A percentile compares a stretch with the other conserved stretches of the same genome.
Conservation (phyloP, 1,284 basidiomycete species). For the Malassezia vespertilionis region DNA sequence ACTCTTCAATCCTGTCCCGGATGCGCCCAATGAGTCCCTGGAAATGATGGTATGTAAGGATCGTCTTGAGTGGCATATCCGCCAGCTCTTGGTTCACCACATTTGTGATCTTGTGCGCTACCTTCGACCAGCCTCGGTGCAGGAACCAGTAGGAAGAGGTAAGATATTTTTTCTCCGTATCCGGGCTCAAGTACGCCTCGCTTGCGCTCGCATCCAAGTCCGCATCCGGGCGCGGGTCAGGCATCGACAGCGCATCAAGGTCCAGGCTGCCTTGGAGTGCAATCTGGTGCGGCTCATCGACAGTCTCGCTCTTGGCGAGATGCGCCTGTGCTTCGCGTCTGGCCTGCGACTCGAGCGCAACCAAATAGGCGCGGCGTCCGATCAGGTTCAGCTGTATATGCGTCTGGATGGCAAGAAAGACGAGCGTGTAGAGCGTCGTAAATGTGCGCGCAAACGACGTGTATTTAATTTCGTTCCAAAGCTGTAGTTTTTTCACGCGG, state of each 20-base stretch:
- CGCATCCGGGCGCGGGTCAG: background rate
- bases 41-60: slow-evolving; percentile 59
- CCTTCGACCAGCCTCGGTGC: slow-evolving; percentile 74
- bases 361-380: slow-evolving; percentile 68
- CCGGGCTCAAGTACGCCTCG: slow-evolving; percentile 44
- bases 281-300: slow-evolving; percentile 12
- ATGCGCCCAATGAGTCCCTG: slow-evolving; percentile 61
- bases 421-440: slow-evolving; percentile 68
- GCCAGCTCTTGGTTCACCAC: slow-evolving; percentile 52
- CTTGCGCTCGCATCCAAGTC: background rate
- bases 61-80: slow-evolving; percentile 60
- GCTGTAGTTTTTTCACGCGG: slow-evolving; percentile 26
- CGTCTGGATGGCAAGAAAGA: slow-evolving; percentile 68
- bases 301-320: background rate
- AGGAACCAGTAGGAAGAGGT: slow-evolving; percentile 83
- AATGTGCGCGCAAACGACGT: slow-evolving; percentile 69
- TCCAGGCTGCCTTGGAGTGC: slow-evolving; percentile 4
- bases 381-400: slow-evolving; percentile 70
- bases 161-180: slow-evolving; percentile 65
- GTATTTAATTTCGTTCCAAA: slow-evolving; percentile 46
- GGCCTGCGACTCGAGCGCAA: slow-evolving; percentile 55
- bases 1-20: slow-evolving; percentile 54
- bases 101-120: slow-evolving; percentile 60
- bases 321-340: slow-evolving; percentile 7
- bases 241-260: background rate